Evolutionary conservation across 345 rosid species (phyloP).

Genomic region (Clausena lansium): DNA sequence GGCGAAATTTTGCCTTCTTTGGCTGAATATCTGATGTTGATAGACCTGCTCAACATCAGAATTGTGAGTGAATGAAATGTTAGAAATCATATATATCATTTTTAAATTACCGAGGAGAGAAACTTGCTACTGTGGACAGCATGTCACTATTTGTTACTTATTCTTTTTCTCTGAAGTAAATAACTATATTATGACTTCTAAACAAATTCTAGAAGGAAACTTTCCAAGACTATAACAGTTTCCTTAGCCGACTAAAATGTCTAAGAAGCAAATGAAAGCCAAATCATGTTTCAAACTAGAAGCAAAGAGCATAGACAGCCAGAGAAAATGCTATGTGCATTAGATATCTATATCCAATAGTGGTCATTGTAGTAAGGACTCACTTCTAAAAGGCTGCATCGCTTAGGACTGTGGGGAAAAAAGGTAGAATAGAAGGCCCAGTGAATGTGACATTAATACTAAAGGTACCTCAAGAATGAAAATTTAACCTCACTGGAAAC

Average conservation of each 20-base stretch:
- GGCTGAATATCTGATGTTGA: slow-evolving; percentile 15
- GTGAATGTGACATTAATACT: neutral
- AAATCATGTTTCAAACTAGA: neutral
- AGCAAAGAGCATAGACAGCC: neutral
- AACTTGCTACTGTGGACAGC: neutral
- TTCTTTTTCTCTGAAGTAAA: neutral
- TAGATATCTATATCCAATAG: neutral
- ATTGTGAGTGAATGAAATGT: neutral
- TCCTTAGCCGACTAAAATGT: neutral
- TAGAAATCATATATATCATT: neutral
- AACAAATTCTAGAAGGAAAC: neutral
- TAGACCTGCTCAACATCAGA: slow-evolving; percentile 19
- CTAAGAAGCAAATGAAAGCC: neutral
- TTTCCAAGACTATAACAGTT: neutral
- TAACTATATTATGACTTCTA: neutral
- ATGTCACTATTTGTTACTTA: neutral
- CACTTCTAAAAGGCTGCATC: neutral
- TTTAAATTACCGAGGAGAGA: neutral
- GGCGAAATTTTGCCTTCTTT: slow-evolving; percentile 13
- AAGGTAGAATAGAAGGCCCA: neutral
- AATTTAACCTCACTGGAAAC: neutral
- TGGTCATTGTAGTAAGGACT: neutral
- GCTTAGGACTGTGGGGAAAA: neutral
- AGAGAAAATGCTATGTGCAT: neutral
- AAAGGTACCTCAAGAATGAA: neutral